phyloP scores from a whole-genome alignment of 2,329 filamentous ascomycete genomes.

The Fusarium subglutinans region DNA sequence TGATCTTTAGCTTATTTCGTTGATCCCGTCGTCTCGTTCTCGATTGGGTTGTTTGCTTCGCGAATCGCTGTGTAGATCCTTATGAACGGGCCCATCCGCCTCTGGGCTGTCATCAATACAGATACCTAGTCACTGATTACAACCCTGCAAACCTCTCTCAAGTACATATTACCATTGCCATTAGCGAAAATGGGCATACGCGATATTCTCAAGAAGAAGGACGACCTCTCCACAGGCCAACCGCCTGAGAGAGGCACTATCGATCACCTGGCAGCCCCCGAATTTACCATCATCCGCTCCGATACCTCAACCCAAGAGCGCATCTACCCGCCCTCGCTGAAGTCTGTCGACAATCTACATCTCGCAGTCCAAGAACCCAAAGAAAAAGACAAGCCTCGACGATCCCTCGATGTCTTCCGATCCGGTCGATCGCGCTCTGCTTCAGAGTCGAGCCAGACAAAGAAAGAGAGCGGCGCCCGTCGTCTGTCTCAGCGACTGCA shows the following conservation, averaged over 20 bases:
- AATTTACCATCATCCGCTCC: constrained; percentile 85
- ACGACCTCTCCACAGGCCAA: constrained; percentile 51
- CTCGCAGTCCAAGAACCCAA: constrained; percentile 43
- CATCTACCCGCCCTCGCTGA: constrained; percentile 71
- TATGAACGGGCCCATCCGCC: constrained; percentile 20
- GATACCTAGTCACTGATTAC: not conserved
- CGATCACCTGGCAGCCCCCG: constrained; percentile 58
- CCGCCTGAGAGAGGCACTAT: constrained; percentile 51
- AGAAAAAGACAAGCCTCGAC: constrained; percentile 49
- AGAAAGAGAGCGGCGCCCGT: constrained; percentile 48
- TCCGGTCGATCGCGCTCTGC: constrained; percentile 58
- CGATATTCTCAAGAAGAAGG: constrained; percentile 65
- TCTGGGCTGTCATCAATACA: not conserved
- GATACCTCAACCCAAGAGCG: constrained; percentile 84
- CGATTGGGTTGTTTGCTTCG: constrained; percentile 7
- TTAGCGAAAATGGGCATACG: constrained; percentile 58
- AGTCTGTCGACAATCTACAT: constrained; percentile 45
- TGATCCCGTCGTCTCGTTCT: not conserved
- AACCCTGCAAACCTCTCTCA: not conserved
- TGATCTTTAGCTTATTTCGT: not conserved
- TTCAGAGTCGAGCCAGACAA: constrained; percentile 53
- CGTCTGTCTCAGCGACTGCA: constrained; percentile 77
- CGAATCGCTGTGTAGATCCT: constrained; percentile 21
- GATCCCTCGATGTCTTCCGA: constrained; percentile 58
- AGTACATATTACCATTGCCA: not conserved